Evolutionary conservation across 2,329 filamentous ascomycete genomes (phyloP).

Genomic region (Ascochyta lentis): DNA sequence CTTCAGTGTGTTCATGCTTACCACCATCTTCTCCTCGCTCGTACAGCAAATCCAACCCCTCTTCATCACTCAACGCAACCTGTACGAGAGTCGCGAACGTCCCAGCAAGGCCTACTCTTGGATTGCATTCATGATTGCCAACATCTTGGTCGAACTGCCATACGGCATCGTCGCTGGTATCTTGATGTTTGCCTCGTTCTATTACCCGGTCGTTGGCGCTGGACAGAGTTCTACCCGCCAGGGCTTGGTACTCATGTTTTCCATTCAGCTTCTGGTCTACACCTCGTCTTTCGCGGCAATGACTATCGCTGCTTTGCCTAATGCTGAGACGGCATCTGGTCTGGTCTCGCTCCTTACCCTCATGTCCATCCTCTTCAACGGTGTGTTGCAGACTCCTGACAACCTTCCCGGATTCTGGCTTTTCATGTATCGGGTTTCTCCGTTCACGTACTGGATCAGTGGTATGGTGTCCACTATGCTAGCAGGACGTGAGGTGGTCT

Average conservation of each 20-base stretch:
- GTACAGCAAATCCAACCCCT: conserved; percentile 66
- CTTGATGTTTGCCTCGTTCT: conserved; percentile 70
- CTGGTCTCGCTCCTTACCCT: conserved; percentile 66
- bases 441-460: conserved; percentile 68
- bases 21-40: conserved; percentile 53
- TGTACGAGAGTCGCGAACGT: conserved; percentile 67
- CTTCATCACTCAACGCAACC: conserved; percentile 64
- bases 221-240: conserved; percentile 56
- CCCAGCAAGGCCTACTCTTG: conserved; percentile 77
- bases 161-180: conserved; percentile 69
- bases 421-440: conserved; percentile 75
- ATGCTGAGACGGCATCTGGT: conserved; percentile 71
- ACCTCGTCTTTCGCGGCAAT: conserved; percentile 76
- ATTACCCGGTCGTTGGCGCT: conserved; percentile 61
- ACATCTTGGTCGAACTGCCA: conserved; percentile 74
- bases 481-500: conserved; percentile 56
- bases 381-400: conserved; percentile 66
- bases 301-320: conserved; percentile 72
- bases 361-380: conserved; percentile 53
- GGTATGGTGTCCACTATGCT: conserved; percentile 53
- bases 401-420: conserved; percentile 75
- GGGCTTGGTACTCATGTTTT: conserved; percentile 67
- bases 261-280: conserved; percentile 72
- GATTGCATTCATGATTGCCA: conserved; percentile 74
- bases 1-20: conserved; percentile 60